Evolutionary conservation across 108 stramenopile species (phyloP), one percentile per base, ranked within the genome.

Genomic region (Nitzschia putrida): DNA sequence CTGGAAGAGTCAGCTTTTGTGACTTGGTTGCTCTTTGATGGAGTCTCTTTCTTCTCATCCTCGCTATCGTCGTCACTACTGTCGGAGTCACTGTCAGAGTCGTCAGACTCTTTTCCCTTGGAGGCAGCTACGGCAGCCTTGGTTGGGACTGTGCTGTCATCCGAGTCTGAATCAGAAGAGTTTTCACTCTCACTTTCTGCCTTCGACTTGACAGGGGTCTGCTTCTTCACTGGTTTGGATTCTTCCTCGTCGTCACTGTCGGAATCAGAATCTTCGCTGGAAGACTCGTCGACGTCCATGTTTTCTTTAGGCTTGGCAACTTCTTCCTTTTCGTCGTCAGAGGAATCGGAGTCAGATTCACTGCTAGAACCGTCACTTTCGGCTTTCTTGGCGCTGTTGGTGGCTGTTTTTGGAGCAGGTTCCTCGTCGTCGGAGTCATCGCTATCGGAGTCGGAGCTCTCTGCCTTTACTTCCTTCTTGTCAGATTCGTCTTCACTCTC

Each of bases 121-220:
- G 54, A 1, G 2, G 54, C 3, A 14, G 23, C 43, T 24, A 20
- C 16, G 5, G 43, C 13, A 14, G 13, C 38, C 8, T 60, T 41
- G 13, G 13, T 37, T 37, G 16, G 10, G 0, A 34, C 66, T 12
- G 23, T 37, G 11, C 64, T 54, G 11, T 70, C 63, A 21, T 76
- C 75, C 9, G 60, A 53, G 64, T 69, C 70, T 3, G 29, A 34
- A 61, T 47, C 52, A 37, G 64, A 71, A 2, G 66, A 61, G 24
- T 53, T 52, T 42, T 76, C 75, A 21, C 43, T 44, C 53, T 73
- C 25, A 22, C 71, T 71, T n/a, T 58, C 54, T 25, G 61, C 61
- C 57, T 76, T 53, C 25, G 52, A 29, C 37, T 49, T 74, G 58
- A 25, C 50, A 38, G 47, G 14, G 3, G 44, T 54, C 37, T 24